Base-by-base conservation (phyloP, 768 basidiomycete genomes). In the Suillus tomentosus region DNA sequence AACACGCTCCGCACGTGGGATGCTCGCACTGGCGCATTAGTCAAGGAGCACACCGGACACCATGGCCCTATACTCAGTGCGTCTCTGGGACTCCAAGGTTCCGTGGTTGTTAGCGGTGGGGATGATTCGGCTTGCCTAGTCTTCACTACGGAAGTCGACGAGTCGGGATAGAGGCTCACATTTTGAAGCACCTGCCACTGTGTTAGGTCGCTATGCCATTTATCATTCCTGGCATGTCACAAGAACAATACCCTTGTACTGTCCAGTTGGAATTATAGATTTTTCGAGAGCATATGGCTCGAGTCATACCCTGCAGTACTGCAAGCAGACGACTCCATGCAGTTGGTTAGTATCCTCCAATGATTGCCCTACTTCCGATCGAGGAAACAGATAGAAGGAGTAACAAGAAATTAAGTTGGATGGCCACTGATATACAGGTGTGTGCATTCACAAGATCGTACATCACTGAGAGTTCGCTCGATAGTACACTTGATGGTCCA, bases 1-100 rank as follows among this genome's bases (percentile, higher is more conserved):
- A 87, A 82, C 63, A 91, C 88, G 1, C 80, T 98, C 61, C 88
- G 85, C 65, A 96, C 95, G 14, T 99, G 96, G 96, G 96, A 99
- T 74, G 88, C 88, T 14, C 87, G 95, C 53, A 92, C 89, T 2
- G 96, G 96, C 0, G 77, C 83, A 3, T 82, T 96, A 24, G 64
- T 96, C 34, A 86, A 86, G 37, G 88, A 89, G 58, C 92, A 98
- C 73, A 87, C 83, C 27, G 96, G 96, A 2, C 96, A 99, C 69
- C 83, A 80, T 19, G 93, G 84, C 0, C 83, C 91, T 0, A 83
- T 99, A 6, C 84, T 96, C 34, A 85, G 82, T 43, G 89, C 93
- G 0, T 84, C 91, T 1, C 80, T 96, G 1, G 92, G 88, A 14
- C 71, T 87, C 54, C 80, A 84, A 31, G 92, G 92, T 1, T 84